These are phyloP conservation scores for Aspergillus novoparasiticus DNA, from an alignment of 2,329 filamentous ascomycete genomes.

Conservation along the genomic window DNA sequence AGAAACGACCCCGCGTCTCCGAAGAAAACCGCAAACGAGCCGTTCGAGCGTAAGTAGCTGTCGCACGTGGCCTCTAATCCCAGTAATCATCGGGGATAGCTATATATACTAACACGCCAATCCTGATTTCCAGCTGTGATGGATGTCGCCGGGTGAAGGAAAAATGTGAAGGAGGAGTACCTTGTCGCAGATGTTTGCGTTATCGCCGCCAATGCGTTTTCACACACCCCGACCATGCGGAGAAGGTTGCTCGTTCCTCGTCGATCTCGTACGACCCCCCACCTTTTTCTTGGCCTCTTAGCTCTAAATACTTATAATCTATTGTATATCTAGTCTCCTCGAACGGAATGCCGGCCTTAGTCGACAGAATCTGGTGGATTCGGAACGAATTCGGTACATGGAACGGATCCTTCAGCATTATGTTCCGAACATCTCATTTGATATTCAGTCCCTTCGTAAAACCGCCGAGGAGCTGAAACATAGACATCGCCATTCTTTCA, in stretches of 20 bases:
- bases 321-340: constrained; percentile 24
- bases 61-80: background rate
- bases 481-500: constrained; percentile 36
- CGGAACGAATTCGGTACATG: constrained; percentile 45
- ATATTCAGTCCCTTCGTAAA: constrained; percentile 45
- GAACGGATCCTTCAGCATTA: constrained; percentile 54
- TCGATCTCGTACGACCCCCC: constrained; percentile 34
- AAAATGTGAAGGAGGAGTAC: constrained; percentile 59
- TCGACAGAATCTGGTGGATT: constrained; percentile 39
- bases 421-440: constrained; percentile 48
- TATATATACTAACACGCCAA: background rate
- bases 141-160: constrained; percentile 59
- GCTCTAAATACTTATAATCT: background rate
- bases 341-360: constrained; percentile 34
- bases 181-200: constrained; percentile 56
- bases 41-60: constrained; percentile 40
- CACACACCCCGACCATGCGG: constrained; percentile 40
- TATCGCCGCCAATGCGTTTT: constrained; percentile 56
- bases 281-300: constrained; percentile 1
- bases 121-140: constrained; percentile 49
- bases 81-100: too few relatives aligned
- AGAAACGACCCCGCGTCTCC: constrained; percentile 43
- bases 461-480: constrained; percentile 49
- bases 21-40: constrained; percentile 46
- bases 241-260: constrained; percentile 34